These are phyloP conservation scores for Ophiobolus disseminans DNA, from an alignment of 2,329 filamentous ascomycete genomes.

Conservation along the genomic window DNA sequence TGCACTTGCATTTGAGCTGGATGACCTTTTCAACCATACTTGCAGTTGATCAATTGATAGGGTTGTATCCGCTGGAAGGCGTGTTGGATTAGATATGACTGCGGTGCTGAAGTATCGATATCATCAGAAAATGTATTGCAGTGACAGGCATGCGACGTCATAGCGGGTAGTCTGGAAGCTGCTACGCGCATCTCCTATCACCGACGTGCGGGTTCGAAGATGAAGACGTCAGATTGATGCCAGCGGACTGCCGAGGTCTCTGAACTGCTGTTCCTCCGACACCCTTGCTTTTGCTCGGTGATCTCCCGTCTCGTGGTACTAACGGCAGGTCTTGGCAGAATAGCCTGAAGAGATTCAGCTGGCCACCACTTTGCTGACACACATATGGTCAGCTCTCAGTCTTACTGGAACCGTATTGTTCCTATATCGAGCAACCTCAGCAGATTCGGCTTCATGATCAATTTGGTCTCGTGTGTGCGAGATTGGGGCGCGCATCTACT, in stretches of 20 bases:
- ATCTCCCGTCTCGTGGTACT: conserved; percentile 5
- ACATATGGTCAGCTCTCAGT: background rate
- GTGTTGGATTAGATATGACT: background rate
- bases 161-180: conserved; percentile 28
- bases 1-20: conserved; percentile 62
- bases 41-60: conserved; percentile 2
- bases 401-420: background rate
- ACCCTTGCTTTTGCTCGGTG: background rate
- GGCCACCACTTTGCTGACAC: conserved; percentile 3
- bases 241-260: background rate
- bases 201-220: conserved; percentile 11
- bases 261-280: background rate
- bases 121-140: conserved; percentile 9
- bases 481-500: no score
- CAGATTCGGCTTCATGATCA: background rate
- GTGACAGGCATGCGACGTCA: conserved; percentile 42
- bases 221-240: background rate
- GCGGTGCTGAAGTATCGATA: conserved; percentile 5
- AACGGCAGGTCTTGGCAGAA: conserved; percentile 3
- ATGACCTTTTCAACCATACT: conserved; percentile 60
- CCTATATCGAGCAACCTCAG: background rate
- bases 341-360: background rate
- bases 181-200: conserved; percentile 12
- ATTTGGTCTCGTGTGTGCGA: no score
- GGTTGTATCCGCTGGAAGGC: background rate